phyloP scores from a whole-genome alignment of 176 grass and related monocot species.

The Rhynchospora pubera region DNA sequence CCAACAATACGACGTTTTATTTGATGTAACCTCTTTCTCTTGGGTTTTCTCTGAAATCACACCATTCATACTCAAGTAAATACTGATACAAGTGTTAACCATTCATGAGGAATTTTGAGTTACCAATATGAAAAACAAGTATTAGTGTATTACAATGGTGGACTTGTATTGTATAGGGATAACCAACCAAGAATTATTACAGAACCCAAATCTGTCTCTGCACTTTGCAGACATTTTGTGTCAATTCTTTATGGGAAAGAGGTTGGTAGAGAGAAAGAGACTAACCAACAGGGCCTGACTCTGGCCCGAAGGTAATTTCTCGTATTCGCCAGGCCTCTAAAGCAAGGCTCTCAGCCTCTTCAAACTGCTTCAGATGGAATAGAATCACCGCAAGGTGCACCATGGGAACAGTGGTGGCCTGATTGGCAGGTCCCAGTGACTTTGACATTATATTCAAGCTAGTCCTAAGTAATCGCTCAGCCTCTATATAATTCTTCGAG shows the following conservation, averaged over 20 bases:
- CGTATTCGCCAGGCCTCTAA: slow-evolving; percentile 26
- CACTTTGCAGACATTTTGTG: background rate
- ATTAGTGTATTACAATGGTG: background rate
- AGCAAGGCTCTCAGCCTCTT: slow-evolving; percentile 41
- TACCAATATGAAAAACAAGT: background rate
- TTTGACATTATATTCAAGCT: slow-evolving; percentile 33
- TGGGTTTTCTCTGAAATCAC: background rate
- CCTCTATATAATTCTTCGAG: slow-evolving; percentile 38
- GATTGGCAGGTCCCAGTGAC: slow-evolving; percentile 19
- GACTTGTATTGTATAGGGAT: background rate
- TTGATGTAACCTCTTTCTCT: background rate
- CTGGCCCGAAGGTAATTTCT: slow-evolving; percentile 33
- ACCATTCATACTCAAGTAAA: background rate
- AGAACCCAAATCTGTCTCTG: background rate
- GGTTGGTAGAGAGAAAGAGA: background rate
- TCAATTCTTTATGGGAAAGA: background rate
- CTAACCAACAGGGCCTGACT: slow-evolving; percentile 34
- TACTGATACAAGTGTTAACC: background rate
- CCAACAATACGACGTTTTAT: background rate
- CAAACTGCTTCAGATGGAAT: slow-evolving; percentile 26
- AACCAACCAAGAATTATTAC: too few relatives aligned
- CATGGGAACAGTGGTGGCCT: slow-evolving; percentile 29
- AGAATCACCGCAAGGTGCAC: slow-evolving; percentile 39
- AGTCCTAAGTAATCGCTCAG: slow-evolving; percentile 35
- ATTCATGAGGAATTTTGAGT: background rate